Evolutionary conservation across 345 rosid genomes (phyloP), one percentile per base, ranked within the genome.

Genomic region (Sapria himalayana): DNA sequence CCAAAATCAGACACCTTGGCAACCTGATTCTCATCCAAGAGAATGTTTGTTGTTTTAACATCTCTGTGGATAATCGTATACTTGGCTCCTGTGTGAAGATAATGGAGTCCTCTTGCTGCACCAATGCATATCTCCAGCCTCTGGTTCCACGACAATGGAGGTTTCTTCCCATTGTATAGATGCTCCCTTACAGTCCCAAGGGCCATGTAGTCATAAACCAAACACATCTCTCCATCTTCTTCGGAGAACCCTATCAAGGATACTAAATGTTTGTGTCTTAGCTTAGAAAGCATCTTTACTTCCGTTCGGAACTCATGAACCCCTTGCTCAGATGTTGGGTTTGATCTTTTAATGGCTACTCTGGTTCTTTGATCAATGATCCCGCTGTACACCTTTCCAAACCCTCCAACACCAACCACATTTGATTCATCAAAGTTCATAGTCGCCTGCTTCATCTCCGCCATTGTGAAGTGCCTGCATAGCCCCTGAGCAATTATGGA

Each of bases 1-100:
- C 92, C 92, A 9, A 86, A 86, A 51, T 82, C 92, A 0, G 92
- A 86, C 25, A 76, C 92, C 43, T 86, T 76, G 0, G 97, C 94
- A 5, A 73, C 79, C 78, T 75, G 72, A 11, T 89, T 76, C 54
- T 76, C 85, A 19, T 89, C 91, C 15, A 82, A 16, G 5, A 78
- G 70, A 33, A 78, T 82, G 67, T 89, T 82, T n/a, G 94, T 78
- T 9, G 93, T 76, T 62, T 86, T 86, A 1, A 89, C 94, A 40
- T 82, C 98, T 32, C 98, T 53, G 60, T 86, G 98, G 46, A 82
- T 82, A 48, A 86, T 86, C 5, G 91, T 76, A 63, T 78, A 73
- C 48, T 70, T 68, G 0, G 98, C 92, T 15, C 93, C 94, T 0
- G 93, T 81, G 64, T 86, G 97, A 12, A 81, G 74, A 58, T 86